Evolutionary conservation across 495 filamentous ascomycete species (phyloP), one percentile per base, ranked within the genome.

Genomic region (Aspergillus panamensis): DNA sequence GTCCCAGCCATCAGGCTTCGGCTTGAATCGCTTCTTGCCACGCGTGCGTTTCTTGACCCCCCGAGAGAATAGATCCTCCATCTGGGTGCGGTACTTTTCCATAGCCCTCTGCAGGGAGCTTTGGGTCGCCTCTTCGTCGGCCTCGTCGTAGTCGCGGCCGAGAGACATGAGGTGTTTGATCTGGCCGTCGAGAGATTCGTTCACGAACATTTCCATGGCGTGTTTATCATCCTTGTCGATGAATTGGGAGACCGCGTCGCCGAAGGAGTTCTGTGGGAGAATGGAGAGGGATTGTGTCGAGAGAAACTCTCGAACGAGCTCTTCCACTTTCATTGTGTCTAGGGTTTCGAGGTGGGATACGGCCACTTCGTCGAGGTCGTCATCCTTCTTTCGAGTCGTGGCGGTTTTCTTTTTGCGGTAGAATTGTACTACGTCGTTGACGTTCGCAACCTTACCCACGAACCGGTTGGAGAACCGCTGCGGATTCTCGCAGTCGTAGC

Each of bases 391-490:
- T 44, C 77, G 66, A 1, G 69, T 69, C 4, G 68, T 75, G 6
- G 69, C 62, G 1, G 50, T 72, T 39, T 81, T 78, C 71, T 95
- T 96, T 73, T 94, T 96, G 10, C 91, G 83, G 69, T 97, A 84
- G 62, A 95, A 97, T 63, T 94, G 87, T 3, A 99, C 84, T 1
- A 99, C 91, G 61, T 99, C 94, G 62, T 89, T 94, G 1, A 88
- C 84, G 63, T 99, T 99, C 9, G 94, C 94, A 0, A 97, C 94
- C 64, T 87, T 91, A 7, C 85, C 87, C 1, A 87, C 80, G 62
- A 99, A 99, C 5, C 92, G 84, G 69, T 96, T 96, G 0, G 95
- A 97, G 62, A 97, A 97, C 5, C 94, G 84, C 65, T 97, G 94
- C 14, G 94, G 94, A 58, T 99, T 99, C 66, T 97, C 95, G 55